Evolutionary conservation across 2,329 filamentous ascomycete species (phyloP), one percentile per base, ranked within the genome.

Genomic region (Cyphellophora attinorum): DNA sequence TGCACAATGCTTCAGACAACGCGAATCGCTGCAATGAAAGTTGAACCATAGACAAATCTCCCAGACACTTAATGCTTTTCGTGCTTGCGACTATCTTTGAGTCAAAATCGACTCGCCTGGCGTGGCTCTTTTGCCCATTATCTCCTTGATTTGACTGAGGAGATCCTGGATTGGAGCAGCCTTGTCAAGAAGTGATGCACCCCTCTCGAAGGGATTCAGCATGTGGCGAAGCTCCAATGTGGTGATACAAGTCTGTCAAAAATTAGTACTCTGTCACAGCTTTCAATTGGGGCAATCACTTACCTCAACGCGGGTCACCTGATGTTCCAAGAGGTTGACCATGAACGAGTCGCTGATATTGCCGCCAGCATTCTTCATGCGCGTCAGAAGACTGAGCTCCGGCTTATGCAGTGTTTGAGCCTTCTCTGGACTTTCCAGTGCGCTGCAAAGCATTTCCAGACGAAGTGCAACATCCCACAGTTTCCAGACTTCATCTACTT

Each of bases 231-330:
- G 67, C 10, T 76, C 67, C 33, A 95, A 71, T 1, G 84, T 85
- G 19, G 81, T 82, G 48, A 88, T 73, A 53, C 84, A 91, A 33
- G 84, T 80, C 85, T 93, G 47, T 17, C 29, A 5, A 17, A n/a
- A 21, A 23, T 13, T n/a, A 10, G 11, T 6, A 15, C 23, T 17
- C 10, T 31, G 5, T 4, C 27, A 18, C 25, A 28, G 34, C 11
- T 13, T 15, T 15, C 19, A 5, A 11, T 13, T 15, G 11, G 16
- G 12, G 21, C 11, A 32, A 31, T 34, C 19, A 62, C 79, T 61
- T 67, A 93, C 86, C 77, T 98, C 91, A 56, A 98, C 93, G 52
- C 91, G 77, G 56, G 83, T 88, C 48, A 98, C 82, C 69, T 95
- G 86, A 55, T 96, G 88, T 56, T 93, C 88, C 57, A 96, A 73